Evolutionary conservation across 2,329 filamentous ascomycete genomes (phyloP).

Genomic region (Pseudogymnoascus sp.): DNA sequence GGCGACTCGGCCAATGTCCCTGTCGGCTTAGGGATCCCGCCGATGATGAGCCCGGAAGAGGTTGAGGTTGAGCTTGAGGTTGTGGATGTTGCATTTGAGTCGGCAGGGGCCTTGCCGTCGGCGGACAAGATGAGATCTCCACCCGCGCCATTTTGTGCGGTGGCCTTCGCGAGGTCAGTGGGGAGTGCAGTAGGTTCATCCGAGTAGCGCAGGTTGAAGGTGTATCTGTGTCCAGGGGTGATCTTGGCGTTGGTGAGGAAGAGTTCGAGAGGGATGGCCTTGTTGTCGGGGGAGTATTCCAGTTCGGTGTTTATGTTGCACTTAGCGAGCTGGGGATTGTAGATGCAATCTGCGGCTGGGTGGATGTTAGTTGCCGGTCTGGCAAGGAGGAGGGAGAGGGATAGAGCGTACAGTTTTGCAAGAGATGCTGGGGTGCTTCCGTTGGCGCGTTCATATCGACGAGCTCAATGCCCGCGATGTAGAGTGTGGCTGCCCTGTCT

Average conservation of each 20-base stretch:
- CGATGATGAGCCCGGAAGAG: background rate
- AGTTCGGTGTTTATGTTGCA: background rate
- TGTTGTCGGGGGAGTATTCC: background rate
- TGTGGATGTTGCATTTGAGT: background rate
- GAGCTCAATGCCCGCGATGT: background rate
- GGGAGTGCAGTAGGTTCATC: fast-evolving
- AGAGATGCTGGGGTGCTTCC: background rate
- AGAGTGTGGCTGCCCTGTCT: background rate
- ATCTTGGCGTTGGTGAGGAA: background rate
- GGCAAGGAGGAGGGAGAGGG: background rate
- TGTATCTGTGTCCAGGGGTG: background rate
- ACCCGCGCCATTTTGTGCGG: background rate
- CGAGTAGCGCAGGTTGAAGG: background rate
- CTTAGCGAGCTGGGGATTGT: background rate
- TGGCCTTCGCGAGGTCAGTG: background rate
- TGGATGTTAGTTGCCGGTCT: background rate
- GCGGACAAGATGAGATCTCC: background rate
- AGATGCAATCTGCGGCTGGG: background rate
- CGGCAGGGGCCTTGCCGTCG: background rate
- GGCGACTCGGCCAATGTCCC: background rate
- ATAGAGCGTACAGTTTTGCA: background rate
- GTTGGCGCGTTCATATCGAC: background rate
- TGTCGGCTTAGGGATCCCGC: background rate
- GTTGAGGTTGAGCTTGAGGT: background rate
- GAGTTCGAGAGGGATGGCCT: background rate